A percentile compares a stretch with the other conserved stretches of the same genome.
These are phyloP conservation scores for Colletotrichum filicis DNA, from an alignment of 2,329 filamentous ascomycete species.

Conservation along the genomic window DNA sequence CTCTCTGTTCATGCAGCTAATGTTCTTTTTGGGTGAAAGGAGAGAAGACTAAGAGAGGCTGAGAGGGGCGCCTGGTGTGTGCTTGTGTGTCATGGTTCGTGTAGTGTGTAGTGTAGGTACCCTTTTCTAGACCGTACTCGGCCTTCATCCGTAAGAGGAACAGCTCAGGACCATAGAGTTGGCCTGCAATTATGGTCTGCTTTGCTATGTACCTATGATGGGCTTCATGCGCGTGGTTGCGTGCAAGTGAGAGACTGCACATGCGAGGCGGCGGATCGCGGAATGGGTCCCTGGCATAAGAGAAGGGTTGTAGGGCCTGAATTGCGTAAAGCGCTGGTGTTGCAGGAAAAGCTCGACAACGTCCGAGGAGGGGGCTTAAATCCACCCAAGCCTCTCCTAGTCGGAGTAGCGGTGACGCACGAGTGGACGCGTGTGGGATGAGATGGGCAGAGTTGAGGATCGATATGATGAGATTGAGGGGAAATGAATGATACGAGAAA, in stretches of 20 bases:
- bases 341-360: conserved; percentile 4
- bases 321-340: conserved; percentile 6
- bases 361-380: not conserved
- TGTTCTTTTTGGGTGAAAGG: not conserved
- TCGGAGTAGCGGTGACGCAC: conserved; percentile 29
- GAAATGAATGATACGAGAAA: not conserved
- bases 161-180: not conserved
- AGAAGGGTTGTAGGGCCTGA: not conserved
- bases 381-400: not conserved
- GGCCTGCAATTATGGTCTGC: not conserved
- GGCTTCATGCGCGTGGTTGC: conserved; percentile 6
- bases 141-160: conserved; percentile 1
- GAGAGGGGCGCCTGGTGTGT: not conserved
- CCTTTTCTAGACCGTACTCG: conserved; percentile 15
- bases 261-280: conserved; percentile 20
- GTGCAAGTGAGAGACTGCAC: not conserved
- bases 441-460: conserved; percentile 13
- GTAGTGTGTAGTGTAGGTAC: not conserved
- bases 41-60: not conserved
- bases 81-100: not conserved
- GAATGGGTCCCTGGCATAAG: not conserved
- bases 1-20: conserved; percentile 27
- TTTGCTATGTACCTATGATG: conserved; percentile 13
- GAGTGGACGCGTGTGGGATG: conserved; percentile 1
- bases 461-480: not conserved